Base-by-base conservation (phyloP, 1,284 basidiomycete species). In the Fistulinella staudtii region DNA sequence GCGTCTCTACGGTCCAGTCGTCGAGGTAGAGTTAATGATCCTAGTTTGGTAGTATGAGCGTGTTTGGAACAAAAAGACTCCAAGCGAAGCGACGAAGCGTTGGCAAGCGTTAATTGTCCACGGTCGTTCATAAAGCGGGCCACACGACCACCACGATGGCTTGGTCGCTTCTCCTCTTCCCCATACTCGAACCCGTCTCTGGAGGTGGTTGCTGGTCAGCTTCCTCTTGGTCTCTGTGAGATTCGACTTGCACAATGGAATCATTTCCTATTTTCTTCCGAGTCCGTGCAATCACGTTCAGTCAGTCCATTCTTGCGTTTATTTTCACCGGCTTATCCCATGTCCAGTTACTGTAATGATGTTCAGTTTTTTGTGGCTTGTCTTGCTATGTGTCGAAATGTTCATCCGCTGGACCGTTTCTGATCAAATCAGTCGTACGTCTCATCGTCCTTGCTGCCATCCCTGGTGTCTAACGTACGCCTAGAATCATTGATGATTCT, bases 401-500 rank as follows among this genome's bases (percentile, higher is more conserved):
- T 76, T 64, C 44, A 30, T 65, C 35, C 64, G 69, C 23, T 75
- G 71, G 69, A 62, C 63, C 27, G 43, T 64, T 35, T 67, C 71
- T 9, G 68, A 68, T 50, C 30, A 23, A 25, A 61, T 67, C 17
- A 69, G 66, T 53, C 63, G 74, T 76, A 46, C 50, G 75, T 64
- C 15, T 23, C 23, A 15, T 41, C 23, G 2, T 15, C 28, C 17
- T 42, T 25, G 36, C 25, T 23, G 21, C 22, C 8, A 18, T 3
- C 10, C 21, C 17, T 11, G 0, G 17, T 33, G 9, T 37, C 41
- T 53, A 11, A 52, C 28, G 0, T 36, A n/a, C 29, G 22, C 8
- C 31, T 39, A 76, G 72, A 61, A 7, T 65, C 66, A 20, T 61
- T 80, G 40, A 61, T 79, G 36, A 53, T 67, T 28, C 52, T 76